A percentile compares a stretch with the other conserved stretches of the same genome.
phyloP scores from a whole-genome alignment of 345 rosid genomes.

The Salix koriyanagi region DNA sequence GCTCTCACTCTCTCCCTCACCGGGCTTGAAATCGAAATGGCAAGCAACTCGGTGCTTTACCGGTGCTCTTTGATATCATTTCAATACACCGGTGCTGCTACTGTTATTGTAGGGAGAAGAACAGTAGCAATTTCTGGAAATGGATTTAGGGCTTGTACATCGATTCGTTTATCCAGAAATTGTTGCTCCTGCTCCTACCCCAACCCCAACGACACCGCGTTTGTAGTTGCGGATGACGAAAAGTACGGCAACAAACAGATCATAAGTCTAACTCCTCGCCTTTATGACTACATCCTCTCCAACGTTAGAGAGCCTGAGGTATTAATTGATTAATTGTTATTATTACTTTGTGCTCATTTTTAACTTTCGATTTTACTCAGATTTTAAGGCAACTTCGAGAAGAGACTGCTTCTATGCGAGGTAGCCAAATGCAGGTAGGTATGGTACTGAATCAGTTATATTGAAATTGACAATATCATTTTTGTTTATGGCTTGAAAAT shows the following conservation, averaged over 20 bases:
- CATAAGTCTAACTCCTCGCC: constrained; percentile 69
- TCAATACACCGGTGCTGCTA: background rate
- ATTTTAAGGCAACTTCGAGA: constrained; percentile 73
- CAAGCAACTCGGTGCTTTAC: constrained; percentile 5
- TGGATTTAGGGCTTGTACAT: background rate
- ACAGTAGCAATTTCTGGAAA: background rate
- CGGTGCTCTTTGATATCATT: background rate
- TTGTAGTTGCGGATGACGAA: constrained; percentile 59
- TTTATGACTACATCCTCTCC: constrained; percentile 74
- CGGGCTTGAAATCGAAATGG: constrained; percentile 10
- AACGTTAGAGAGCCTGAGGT: constrained; percentile 83
- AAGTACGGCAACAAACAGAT: constrained; percentile 70
- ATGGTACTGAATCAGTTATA: too few species aligned
- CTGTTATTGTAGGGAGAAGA: background rate
- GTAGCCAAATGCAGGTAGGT: constrained; percentile 88
- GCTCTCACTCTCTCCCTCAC: too few species aligned
- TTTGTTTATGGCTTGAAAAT: too few species aligned
- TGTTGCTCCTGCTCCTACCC: constrained; percentile 16
- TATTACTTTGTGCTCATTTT: background rate
- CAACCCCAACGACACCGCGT: constrained; percentile 12
- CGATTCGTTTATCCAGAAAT: background rate
- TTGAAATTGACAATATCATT: too few species aligned
- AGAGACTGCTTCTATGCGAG: constrained; percentile 74
- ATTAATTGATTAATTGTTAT: background rate
- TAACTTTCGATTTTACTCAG: constrained; percentile 30